Percentiles rank a stretch among this genome's conserved stretches.
phyloP scores from a whole-genome alignment of 2,329 filamentous ascomycete genomes.

The Aspergillaceae sp. region DNA sequence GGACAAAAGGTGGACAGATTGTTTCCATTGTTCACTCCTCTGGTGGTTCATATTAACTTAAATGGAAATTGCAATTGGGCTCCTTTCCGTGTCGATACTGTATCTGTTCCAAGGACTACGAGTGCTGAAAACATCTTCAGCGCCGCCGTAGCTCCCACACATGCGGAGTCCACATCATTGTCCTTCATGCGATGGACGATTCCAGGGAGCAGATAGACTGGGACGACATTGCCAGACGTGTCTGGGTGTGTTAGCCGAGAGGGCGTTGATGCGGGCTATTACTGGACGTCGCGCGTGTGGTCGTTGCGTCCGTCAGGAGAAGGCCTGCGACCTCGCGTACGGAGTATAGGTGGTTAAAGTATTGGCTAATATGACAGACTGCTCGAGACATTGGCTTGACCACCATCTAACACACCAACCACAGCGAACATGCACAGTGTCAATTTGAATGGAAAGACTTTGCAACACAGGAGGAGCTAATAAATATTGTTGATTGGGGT shows the following conservation, averaged over 20 bases:
- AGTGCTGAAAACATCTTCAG: constrained; percentile 30
- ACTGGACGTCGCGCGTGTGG: constrained; percentile 25
- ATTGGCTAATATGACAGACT: constrained; percentile 8
- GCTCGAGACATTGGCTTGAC: constrained; percentile 25
- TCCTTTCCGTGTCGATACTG: constrained; percentile 16
- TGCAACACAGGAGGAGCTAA: constrained; percentile 27
- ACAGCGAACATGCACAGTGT: constrained; percentile 14
- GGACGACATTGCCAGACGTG: constrained; percentile 29
- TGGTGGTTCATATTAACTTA: background rate
- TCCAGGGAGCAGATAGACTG: constrained; percentile 32
- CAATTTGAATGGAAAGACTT: constrained; percentile 29
- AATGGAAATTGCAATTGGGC: background rate
- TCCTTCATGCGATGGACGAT: constrained; percentile 21
- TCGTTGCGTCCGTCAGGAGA: constrained; percentile 29
- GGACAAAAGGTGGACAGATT: too few species aligned
- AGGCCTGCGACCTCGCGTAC: constrained; percentile 14
- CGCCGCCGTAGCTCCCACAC: constrained; percentile 28
- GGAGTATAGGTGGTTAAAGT: background rate
- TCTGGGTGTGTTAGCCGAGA: constrained; percentile 4
- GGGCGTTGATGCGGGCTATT: constrained; percentile 5
- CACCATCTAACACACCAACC: constrained; percentile 19
- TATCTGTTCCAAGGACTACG: constrained; percentile 28
- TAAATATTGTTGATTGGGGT: constrained; percentile 26
- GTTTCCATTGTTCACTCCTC: background rate
- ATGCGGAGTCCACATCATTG: constrained; percentile 25